Evolutionary conservation across 2,329 filamentous ascomycete genomes (phyloP), one percentile per base, ranked within the genome.

Genomic region (Colletotrichum spinosum): DNA sequence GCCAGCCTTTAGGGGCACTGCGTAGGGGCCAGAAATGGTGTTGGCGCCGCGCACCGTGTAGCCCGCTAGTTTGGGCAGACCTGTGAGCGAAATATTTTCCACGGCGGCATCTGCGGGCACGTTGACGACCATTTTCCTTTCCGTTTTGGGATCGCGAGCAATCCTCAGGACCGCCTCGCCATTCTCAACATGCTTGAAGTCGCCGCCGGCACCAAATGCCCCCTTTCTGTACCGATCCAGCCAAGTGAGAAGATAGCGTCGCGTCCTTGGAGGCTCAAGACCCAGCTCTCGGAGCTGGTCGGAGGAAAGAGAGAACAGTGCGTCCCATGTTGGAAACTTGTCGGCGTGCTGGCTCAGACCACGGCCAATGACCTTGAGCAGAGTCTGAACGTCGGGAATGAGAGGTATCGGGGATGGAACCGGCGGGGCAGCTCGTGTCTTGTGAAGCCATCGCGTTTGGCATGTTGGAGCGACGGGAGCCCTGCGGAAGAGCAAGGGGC

Each of bases 271-370:
- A 12, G 94, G 93, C 76, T 98, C 95, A 68, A 98, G 85, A 60
- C 96, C 95, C 15, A 96, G 84, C 71, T 95, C 90, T 70, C 90
- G 89, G 70, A 99, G 84, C 79, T 98, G 90, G 49, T 84, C 77
- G 15, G 92, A 93, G 25, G 88, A 90, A 69, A 96, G 84, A 50
- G 90, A 90, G 85, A 98, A 98, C 50, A 99, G 88, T 6, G 92
- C 88, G 57, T 96, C 91, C 96, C 96, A 98, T 10, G 91, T 90
- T 2, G 92, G 89, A 72, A 99, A 93, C 79, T 98, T 98, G 79
- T 88, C 84, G 53, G 91, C 87, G 81, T 97, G 93, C 74, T 91
- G 88, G 73, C 86, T 89, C 72, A 97, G 88, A 72, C 90, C 90
- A 69, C 96, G 94, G 71, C 96, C 96, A 79, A 98, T 97, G 65